A percentile compares a stretch with the other conserved stretches of the same genome.
phyloP scores from a whole-genome alignment of 192 early-diverging fungal genomes.

The Coemansia aciculifera region DNA sequence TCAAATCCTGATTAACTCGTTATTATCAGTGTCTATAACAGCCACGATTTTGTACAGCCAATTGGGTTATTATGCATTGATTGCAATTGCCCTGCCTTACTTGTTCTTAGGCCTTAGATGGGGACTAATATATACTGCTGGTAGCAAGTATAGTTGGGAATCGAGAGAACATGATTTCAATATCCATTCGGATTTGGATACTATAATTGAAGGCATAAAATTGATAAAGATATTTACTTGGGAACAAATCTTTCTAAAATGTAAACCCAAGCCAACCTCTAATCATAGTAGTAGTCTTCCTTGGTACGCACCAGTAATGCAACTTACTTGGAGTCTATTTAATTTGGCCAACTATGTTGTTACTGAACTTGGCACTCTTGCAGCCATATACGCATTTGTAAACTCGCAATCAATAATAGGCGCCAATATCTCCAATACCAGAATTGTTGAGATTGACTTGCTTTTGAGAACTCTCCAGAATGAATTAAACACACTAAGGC shows the following conservation, averaged over 20 bases:
- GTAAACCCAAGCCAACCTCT: background rate
- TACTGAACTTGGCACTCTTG: slow-evolving; percentile 2
- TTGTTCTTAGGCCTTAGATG: background rate
- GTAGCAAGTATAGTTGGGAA: too few relatives aligned
- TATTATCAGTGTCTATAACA: background rate
- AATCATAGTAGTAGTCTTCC: slow-evolving; percentile 3
- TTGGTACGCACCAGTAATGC: slow-evolving; percentile 31
- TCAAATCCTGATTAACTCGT: background rate
- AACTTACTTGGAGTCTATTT: slow-evolving; percentile 11
- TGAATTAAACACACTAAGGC: background rate
- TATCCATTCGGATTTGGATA: background rate
- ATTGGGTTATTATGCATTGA: slow-evolving; percentile 23
- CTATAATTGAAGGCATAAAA: slow-evolving; percentile 20
- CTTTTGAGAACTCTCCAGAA: slow-evolving; percentile 6
- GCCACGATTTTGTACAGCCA: slow-evolving; percentile 14
- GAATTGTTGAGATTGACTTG: slow-evolving; percentile 20
- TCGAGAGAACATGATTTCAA: background rate
- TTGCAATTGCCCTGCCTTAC: slow-evolving; percentile 12
- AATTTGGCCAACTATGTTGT: background rate
- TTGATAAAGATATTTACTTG: slow-evolving; percentile 45
- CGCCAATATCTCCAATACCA: slow-evolving; percentile 21
- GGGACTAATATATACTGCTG: background rate
- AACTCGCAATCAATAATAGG: background rate
- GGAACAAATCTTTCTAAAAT: slow-evolving; percentile 23
- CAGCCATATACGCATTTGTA: slow-evolving; percentile 13